Base-by-base conservation (phyloP, 768 basidiomycete genomes). In the Lactarius tabidus region DNA sequence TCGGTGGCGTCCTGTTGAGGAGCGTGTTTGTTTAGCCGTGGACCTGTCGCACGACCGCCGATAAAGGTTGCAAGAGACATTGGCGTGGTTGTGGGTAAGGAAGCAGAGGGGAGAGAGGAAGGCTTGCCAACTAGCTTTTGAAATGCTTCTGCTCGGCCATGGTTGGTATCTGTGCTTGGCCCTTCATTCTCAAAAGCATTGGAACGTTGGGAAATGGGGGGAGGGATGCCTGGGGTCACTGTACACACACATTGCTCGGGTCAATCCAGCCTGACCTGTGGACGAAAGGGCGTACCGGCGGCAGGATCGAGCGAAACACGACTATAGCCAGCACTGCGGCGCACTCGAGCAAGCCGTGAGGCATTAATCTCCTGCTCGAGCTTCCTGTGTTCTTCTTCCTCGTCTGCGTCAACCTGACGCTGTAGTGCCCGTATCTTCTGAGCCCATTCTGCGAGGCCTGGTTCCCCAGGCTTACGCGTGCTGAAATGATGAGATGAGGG, bases 61-160 rank as follows among this genome's bases (percentile, higher is more conserved):
- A 93, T 93, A 73, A 93, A 91, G 2, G 87, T 82, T 0, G 91
- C 91, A 31, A 93, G 81, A 2, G 91, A 93, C 10, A 89, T 85
- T 14, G 85, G 78, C 48, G 82, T 78, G 3, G 80, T 66, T 59
- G 58, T 35, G 20, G 69, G 52, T 57, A 39, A 48, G 23, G 64
- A 59, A 26, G 63, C 23, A 17, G 56, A 61, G 26, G 33, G 20
- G 43, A 26, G 59, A 26, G 57, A 41, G 35, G 64, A 39, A 10
- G 54, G 59, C 29, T 60, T 28, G 29, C 60, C 17, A 23, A 67
- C 41, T 38, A 48, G 63, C 51, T 66, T 64, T 35, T 58, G 64
- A 62, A 66, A 56, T 39, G 56, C 5, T 57, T 61, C 57, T 17
- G 39, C 23, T 60, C 63, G 60, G n/a, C 60, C 58, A 28, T 36